A percentile compares a stretch with the other conserved stretches of the same genome.
Conservation (phyloP, 257 asterid genomes). For the Nicotiana benthamiana region DNA sequence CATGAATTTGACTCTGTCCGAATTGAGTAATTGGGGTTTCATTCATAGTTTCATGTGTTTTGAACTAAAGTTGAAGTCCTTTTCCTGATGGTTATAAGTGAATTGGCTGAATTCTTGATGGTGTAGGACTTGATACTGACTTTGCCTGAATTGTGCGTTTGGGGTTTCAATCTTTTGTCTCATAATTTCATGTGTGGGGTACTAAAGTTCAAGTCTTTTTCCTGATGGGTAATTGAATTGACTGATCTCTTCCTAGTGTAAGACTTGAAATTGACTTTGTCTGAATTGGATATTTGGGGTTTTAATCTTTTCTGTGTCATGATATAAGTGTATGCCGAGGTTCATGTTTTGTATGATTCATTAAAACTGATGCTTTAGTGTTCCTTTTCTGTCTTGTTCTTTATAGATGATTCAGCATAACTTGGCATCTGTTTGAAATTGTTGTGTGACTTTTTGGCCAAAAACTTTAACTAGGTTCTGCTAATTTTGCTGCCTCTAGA, state of each 20-base stretch:
- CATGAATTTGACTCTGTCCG: neutral
- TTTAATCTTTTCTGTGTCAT: too few relatives aligned
- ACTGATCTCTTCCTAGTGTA: neutral
- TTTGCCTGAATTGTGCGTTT: neutral
- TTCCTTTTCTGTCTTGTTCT: neutral
- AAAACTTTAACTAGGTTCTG: neutral
- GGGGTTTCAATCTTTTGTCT: neutral
- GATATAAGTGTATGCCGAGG: neutral
- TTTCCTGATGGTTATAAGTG: neutral
- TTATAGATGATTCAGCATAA: neutral
- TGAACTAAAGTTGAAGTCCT: neutral
- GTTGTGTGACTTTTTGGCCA: neutral
- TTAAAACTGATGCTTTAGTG: neutral
- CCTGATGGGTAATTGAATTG: neutral
- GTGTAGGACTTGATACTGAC: neutral
- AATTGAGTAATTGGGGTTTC: neutral
- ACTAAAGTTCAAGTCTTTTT: neutral
- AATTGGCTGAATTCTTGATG: neutral
- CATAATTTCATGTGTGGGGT: neutral
- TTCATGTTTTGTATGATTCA: neutral
- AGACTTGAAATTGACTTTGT: neutral
- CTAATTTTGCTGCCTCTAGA: neutral
- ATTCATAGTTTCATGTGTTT: neutral
- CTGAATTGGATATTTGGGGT: neutral
- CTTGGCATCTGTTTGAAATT: neutral